phyloP scores from a whole-genome alignment of 441 rosid genomes.

The Melianthus villosus region DNA sequence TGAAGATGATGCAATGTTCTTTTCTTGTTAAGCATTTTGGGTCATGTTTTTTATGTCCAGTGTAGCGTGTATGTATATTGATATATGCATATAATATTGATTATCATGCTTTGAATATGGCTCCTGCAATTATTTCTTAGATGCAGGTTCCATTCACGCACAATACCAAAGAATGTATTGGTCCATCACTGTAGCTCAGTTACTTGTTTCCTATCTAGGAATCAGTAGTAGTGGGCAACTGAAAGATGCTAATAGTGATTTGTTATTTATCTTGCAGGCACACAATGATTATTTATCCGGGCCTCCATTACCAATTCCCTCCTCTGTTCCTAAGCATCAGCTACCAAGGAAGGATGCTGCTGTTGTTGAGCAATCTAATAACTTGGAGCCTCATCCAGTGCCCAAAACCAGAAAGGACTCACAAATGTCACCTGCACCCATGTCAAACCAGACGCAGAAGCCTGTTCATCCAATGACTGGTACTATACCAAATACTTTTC shows the following conservation, averaged over 20 bases:
- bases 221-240: too few relatives aligned
- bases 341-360: conserved; percentile 32
- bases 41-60: too few relatives aligned
- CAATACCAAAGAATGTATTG: too few relatives aligned
- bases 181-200: too few relatives aligned
- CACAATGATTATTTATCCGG: conserved; percentile 39
- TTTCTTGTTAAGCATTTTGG: too few relatives aligned
- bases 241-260: not conserved
- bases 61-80: too few relatives aligned
- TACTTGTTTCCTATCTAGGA: too few relatives aligned
- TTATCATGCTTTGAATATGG: too few relatives aligned
- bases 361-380: conserved; percentile 24
- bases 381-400: conserved; percentile 29
- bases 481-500: conserved; percentile 55
- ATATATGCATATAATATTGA: too few relatives aligned
- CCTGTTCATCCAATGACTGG: conserved; percentile 35
- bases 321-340: conserved; percentile 36
- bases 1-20: too few relatives aligned
- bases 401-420: conserved; percentile 41
- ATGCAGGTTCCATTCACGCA: too few relatives aligned
- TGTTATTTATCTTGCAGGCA: conserved; percentile 34
- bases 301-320: conserved; percentile 39
- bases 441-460: conserved; percentile 43
- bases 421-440: conserved; percentile 30
- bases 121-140: too few relatives aligned